Evolutionary conservation across 176 grass and related monocot genomes (phyloP), one percentile per base, ranked within the genome.

Genomic region (Eleusine indica): DNA sequence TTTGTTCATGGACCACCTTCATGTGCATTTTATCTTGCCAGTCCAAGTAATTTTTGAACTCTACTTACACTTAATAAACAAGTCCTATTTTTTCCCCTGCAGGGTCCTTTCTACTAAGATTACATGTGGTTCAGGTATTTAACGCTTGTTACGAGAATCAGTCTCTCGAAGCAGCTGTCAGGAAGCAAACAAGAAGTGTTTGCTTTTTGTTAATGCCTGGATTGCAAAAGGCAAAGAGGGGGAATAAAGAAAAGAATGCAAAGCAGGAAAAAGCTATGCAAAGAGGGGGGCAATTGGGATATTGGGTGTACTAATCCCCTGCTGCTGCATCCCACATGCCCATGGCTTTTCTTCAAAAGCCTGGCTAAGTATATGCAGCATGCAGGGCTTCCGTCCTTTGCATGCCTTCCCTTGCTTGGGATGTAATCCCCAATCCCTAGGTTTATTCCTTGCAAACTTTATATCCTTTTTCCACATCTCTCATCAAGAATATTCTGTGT

Each of bases 251-350:
- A 87, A 78, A 40, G 70, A 77, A 85, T 49, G 53, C 62, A 94
- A 86, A 83, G 40, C 61, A 56, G 60, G 76, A 38, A 93, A 90
- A 90, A 90, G 93, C 68, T 56, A 51, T 54, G 62, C 81, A 87
- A 53, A 74, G 78, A 83, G 77, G 80, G 91, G 89, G 81, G 92
- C 85, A 91, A 94, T 90, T 81, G 80, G 80, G 67, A 83, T 89
- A 67, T 65, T 69, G 51, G 70, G 70, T 70, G 89, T 86, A 73
- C 75, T 88, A 84, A 87, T 88, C 56, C 87, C 73, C 79, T 80
- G 61, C 4, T 81, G 86, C 16, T 18, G 51, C 88, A 94, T 87
- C 80, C 61, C 85, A 68, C 89, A 87, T 70, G 84, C 71, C 68
- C 82, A 60, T 82, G 28, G 68, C 78, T 92, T 89, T 86, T 84